A percentile compares a stretch with the other conserved stretches of the same genome.
Conservation (phyloP, 148 eudicot species). For the Amaranthus palmeri region DNA sequence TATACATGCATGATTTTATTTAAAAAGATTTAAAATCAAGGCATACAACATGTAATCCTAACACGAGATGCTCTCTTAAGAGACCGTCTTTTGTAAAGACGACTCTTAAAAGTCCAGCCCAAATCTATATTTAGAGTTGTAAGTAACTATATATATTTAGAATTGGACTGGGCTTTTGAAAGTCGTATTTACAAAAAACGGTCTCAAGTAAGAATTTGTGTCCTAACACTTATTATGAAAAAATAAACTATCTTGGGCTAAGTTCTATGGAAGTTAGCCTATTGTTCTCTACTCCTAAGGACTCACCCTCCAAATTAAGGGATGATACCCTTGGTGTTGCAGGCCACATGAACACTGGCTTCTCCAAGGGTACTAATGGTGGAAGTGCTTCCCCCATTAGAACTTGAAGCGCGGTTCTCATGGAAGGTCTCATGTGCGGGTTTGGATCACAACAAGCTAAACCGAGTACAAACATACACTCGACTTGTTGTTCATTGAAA, state of each 20-base stretch:
- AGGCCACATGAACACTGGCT: constrained; percentile 41
- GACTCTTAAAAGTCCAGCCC: too few relatives aligned
- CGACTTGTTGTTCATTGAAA: constrained; percentile 17
- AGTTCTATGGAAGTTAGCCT: constrained; percentile 17
- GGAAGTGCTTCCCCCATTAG: constrained; percentile 31
- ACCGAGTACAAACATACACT: constrained; percentile 25
- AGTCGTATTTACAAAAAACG: too few relatives aligned
- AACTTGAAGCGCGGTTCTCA: constrained; percentile 32
- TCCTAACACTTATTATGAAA: not conserved
- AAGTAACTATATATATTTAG: too few relatives aligned
- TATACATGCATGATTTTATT: not conserved
- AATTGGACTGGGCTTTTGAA: too few relatives aligned
- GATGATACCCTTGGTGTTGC: constrained; percentile 14
- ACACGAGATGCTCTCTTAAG: too few relatives aligned
- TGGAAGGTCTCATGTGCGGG: constrained; percentile 37
- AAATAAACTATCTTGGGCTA: constrained; percentile 11
- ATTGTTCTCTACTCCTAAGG: constrained; percentile 18
- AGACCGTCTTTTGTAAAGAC: too few relatives aligned
- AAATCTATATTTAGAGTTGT: too few relatives aligned
- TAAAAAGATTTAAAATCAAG: not conserved
- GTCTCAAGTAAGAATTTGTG: too few relatives aligned
- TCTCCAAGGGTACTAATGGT: constrained; percentile 28
- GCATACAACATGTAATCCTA: not conserved
- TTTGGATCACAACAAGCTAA: constrained; percentile 38
- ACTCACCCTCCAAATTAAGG: constrained; percentile 18